Base-by-base conservation (phyloP, 2,329 filamentous ascomycete genomes). In the Penicillium sclerotigenum region DNA sequence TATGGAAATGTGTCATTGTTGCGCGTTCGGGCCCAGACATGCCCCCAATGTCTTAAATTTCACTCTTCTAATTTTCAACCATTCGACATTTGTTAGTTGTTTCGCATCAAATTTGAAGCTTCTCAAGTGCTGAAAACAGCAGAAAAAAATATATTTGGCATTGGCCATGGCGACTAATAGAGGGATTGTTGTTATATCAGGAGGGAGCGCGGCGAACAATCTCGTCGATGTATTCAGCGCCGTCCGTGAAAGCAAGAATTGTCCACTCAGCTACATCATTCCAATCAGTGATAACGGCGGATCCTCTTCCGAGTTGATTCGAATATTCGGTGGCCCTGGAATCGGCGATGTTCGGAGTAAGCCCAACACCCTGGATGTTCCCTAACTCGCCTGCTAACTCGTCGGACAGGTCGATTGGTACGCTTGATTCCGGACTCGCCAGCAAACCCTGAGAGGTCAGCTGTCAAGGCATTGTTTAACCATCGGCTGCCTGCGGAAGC, bases 271-370 rank as follows among this genome's bases (percentile, higher is more conserved):
- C 74, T 95, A 96, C 73, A 86, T 97, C 57, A 96, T 97, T 50
- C 93, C 93, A 34, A 96, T 97, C 71, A 94, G 89, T 62, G 93
- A 97, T 76, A 97, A 97, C 74, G 93, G 93, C 47, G 93, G 93
- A 37, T 95, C 90, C 65, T 95, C 91, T 2, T 96, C 90, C 42
- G 93, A 97, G 77, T 79, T 97, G 67, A 96, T 97, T 63, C 84
- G 94, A 34, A 91, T 97, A 34, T 94, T 97, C 75, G 94, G 93
- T 14, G 94, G 94, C 1, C 93, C 93, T 62, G 93, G 93, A 3
- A 81, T 91, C 67, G 89, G 89, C 54, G 89, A 92, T 75, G 83
- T 91, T 26, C 80, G 89, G 70, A 90, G 87, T 88, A 76, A 62
- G 82, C 42, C 38, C 20, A 29, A 9, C 18, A 33, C 9, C 14